These are phyloP conservation scores for Acer saccharum DNA, from an alignment of 345 rosid species.

Conservation along the genomic window DNA sequence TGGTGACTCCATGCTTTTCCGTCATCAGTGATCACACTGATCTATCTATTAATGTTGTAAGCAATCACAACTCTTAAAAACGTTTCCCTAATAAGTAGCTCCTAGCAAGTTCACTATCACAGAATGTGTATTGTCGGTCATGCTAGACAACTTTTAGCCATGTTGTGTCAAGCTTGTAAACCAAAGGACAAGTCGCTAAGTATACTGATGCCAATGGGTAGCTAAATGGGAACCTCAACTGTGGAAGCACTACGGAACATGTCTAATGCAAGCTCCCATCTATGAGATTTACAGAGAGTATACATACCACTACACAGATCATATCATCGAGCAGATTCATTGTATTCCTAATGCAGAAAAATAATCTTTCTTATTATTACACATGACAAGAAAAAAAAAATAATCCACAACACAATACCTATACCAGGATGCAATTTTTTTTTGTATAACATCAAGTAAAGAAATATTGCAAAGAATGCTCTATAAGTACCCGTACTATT, in stretches of 20 bases:
- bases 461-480: conserved; percentile 43
- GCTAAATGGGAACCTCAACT: no score
- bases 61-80: no score
- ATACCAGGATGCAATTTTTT: conserved; percentile 25
- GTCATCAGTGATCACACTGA: no score
- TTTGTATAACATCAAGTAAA: conserved; percentile 25
- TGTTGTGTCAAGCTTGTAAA: no score
- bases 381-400: conserved; percentile 18
- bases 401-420: conserved; percentile 26
- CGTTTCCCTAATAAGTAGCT: no score
- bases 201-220: no score
- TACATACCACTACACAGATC: neutral
- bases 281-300: neutral
- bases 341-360: conserved; percentile 4
- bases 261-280: neutral
- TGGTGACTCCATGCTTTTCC: neutral
- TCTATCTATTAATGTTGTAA: neutral
- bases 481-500: conserved; percentile 31
- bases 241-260: neutral
- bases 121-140: no score
- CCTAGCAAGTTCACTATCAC: no score
- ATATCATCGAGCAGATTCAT: neutral
- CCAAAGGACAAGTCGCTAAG: no score
- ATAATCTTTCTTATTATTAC: conserved; percentile 26
- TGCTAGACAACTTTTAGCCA: no score